Base-by-base conservation (phyloP, 2,329 filamentous ascomycete genomes). In the Phyllosticta ampelicida region DNA sequence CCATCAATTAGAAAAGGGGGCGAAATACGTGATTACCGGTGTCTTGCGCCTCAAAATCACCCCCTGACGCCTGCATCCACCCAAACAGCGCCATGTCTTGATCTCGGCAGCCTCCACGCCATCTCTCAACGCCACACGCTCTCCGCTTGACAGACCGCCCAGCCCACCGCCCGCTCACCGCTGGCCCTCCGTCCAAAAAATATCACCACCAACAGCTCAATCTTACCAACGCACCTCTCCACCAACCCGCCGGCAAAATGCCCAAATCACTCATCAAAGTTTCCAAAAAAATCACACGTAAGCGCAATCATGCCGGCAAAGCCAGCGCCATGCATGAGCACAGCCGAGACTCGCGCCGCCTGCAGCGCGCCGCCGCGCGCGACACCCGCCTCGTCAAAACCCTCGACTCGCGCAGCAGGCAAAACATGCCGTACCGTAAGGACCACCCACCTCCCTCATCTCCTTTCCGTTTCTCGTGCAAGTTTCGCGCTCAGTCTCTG, bases 221-320 rank as follows among this genome's bases (percentile, higher is more conserved):
- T 8, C 3, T 26, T 8, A 26, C 23, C 23, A 26, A 26, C 23
- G 8, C 23, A 26, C 8, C 52, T 6, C 49, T 19, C 13, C 48
- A 48, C 54, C 11, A n/a, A 10, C 30, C 29, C 51, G 19, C 18
- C 48, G 29, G 21, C 55, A 55, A 66, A 21, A 95, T 95, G 90
- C 82, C 89, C 62, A 86, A 84, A 68, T 83, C 86, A 51, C 75
- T 96, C 6, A 77, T 83, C 62, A 97, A 96, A 71, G 87, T 94
- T 19, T 83, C 87, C 62, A 97, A 97, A 76, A 84, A 90, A 63
- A 92, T 97, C 63, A 78, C 84, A 30, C 96, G 95, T 77, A 96
- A 96, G 80, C 84, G 87, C 64, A 83, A 84, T 63, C n/a, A 21
- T 11, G 56, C 51, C 51, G 84, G 84, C 19, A 83, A 84, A 48